Percentiles rank a stretch among this genome's conserved stretches.
Evolutionary conservation across 2,329 filamentous ascomycete species (phyloP).

Genomic region (Ophiostoma piceae): DNA sequence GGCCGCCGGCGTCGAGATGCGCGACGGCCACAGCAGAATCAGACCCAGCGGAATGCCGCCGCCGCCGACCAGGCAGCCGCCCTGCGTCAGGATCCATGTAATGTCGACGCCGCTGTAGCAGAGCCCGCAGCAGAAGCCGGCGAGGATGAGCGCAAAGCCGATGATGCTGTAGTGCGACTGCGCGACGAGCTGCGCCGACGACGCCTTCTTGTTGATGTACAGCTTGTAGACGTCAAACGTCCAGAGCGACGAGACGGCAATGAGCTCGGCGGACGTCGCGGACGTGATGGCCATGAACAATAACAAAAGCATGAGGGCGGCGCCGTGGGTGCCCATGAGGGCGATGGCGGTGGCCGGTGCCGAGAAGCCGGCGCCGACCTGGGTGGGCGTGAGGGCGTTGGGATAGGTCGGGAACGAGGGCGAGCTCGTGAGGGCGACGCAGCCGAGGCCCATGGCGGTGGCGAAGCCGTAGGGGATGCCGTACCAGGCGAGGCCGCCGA

Average conservation of each 20-base stretch:
- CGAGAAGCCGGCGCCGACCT: slow-evolving; percentile 34
- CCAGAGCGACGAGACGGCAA: slow-evolving; percentile 38
- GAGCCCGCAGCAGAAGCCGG: slow-evolving; percentile 36
- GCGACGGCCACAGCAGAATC: slow-evolving; percentile 36
- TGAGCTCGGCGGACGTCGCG: slow-evolving; percentile 41
- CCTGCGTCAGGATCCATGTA: slow-evolving; percentile 38
- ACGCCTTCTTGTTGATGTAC: slow-evolving; percentile 34
- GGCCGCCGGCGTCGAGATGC: slow-evolving; percentile 37
- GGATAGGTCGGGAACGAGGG: slow-evolving; percentile 34
- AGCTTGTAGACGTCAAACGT: slow-evolving; percentile 40
- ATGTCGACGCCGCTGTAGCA: slow-evolving; percentile 37
- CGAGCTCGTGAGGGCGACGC: slow-evolving; percentile 32
- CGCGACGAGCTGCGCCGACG: slow-evolving; percentile 29
- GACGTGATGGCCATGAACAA: slow-evolving; percentile 46
- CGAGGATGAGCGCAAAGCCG: slow-evolving; percentile 34
- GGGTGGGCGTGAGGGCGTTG: slow-evolving; percentile 31
- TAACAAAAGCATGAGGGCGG: slow-evolving; percentile 36
- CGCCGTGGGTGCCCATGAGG: slow-evolving; percentile 36
- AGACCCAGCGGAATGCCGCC: slow-evolving; percentile 36
- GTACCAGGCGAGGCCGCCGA: slow-evolving; percentile 34
- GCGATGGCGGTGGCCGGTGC: slow-evolving; percentile 34
- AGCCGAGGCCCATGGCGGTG: slow-evolving; percentile 36
- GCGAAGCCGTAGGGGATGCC: slow-evolving; percentile 37
- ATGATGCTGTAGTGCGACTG: slow-evolving; percentile 36
- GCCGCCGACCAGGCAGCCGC: slow-evolving; percentile 39